Evolutionary conservation across 805 yeast genomes (phyloP).

Genomic region (Yarrowia deformans): DNA sequence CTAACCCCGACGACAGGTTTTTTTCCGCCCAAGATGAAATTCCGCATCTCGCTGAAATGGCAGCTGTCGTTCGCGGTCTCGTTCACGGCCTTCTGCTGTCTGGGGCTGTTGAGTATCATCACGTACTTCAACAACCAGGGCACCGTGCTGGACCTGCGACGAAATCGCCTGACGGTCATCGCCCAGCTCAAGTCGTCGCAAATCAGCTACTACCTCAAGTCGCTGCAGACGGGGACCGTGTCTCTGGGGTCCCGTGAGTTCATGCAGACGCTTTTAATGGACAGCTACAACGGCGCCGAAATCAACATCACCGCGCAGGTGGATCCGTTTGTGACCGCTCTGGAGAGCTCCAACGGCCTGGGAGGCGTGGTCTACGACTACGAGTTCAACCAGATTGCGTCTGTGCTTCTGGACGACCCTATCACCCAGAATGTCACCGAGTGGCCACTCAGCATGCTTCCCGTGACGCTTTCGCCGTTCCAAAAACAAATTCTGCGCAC

Average conservation of each 20-base stretch:
- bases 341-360: slow-evolving; percentile 44
- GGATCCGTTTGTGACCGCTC: slow-evolving; percentile 41
- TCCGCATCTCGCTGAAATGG: slow-evolving; percentile 33
- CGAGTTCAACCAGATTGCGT: slow-evolving; percentile 31
- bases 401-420: slow-evolving; percentile 25
- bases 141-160: slow-evolving; percentile 64
- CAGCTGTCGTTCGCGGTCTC: slow-evolving; percentile 28
- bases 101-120: slow-evolving; percentile 22
- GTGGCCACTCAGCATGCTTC: slow-evolving; percentile 21
- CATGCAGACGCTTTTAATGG: slow-evolving; percentile 63
- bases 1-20: too few species aligned
- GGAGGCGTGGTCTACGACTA: slow-evolving; percentile 43
- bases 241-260: slow-evolving; percentile 67
- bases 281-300: slow-evolving; percentile 50
- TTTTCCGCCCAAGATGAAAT: slow-evolving; percentile 6
- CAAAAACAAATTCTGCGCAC: slow-evolving; percentile 12
- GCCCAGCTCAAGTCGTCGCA: slow-evolving; percentile 84
- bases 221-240: slow-evolving; percentile 69
- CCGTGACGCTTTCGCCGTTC: slow-evolving; percentile 2
- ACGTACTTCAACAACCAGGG: slow-evolving; percentile 65
- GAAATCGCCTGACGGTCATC: slow-evolving; percentile 74
- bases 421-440: slow-evolving; percentile 9
- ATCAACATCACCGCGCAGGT: slow-evolving; percentile 22
- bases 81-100: slow-evolving; percentile 31
- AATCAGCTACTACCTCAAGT: slow-evolving; percentile 68